Conservation (phyloP, 306 rosid genomes). For the Glycyrrhiza uralensis region DNA sequence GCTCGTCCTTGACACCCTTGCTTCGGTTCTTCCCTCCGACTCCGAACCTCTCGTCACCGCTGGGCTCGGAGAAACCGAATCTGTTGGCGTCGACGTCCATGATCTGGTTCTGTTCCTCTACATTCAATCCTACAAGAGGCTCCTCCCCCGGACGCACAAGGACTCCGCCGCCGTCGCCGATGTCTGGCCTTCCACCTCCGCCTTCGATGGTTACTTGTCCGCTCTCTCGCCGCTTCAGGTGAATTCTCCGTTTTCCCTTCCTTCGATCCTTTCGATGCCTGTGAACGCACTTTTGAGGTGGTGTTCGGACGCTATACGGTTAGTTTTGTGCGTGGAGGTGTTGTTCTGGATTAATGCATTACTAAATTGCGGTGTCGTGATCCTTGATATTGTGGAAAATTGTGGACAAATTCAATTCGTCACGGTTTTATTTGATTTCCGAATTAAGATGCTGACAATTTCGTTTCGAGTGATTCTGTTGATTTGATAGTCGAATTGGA, state of each 20-base stretch:
- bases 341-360: conserved; percentile 10
- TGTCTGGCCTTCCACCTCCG: conserved; percentile 99
- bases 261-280: background rate
- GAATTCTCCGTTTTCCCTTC: conserved; percentile 12
- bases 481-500: background rate
- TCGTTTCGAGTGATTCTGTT: conserved; percentile 8
- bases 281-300: background rate
- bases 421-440: background rate
- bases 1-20: conserved; percentile 79
- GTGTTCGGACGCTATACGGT: background rate
- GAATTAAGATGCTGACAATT: background rate
- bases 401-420: too few relatives aligned
- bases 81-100: conserved; percentile 62
- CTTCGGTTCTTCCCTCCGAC: conserved; percentile 68
- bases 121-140: conserved; percentile 90
- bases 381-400: too few relatives aligned
- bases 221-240: conserved; percentile 99
- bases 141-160: conserved; percentile 92
- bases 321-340: background rate
- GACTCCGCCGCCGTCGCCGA: conserved; percentile 93
- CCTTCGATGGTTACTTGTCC: conserved; percentile 95
- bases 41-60: conserved; percentile 64
- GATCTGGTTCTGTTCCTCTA: conserved; percentile 89
- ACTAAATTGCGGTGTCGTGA: too few relatives aligned
- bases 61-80: conserved; percentile 45